A percentile compares a stretch with the other conserved stretches of the same genome.
Conservation (phyloP, 441 rosid genomes). For the Populus hybrid region DNA sequence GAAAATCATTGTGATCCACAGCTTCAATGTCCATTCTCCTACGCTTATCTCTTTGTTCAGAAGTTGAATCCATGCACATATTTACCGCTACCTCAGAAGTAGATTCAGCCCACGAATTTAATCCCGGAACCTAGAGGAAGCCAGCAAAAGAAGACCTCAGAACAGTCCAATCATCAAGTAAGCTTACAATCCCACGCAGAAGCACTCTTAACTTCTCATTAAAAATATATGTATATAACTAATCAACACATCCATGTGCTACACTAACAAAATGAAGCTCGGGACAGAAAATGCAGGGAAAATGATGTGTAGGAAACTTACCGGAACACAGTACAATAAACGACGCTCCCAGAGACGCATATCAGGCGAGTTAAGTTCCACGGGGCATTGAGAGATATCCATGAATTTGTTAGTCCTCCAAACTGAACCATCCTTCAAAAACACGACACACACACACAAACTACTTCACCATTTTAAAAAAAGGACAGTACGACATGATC, state of each 20-base stretch:
- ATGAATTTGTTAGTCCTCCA: slow-evolving; percentile 89
- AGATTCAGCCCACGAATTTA: slow-evolving; percentile 72
- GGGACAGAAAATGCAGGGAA: neutral
- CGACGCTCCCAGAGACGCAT: slow-evolving; percentile 81
- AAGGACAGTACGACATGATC: too few species aligned
- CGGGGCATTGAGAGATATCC: slow-evolving; percentile 57
- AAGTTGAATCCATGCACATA: slow-evolving; percentile 27
- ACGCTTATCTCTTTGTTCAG: slow-evolving; percentile 72
- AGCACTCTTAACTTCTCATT: neutral
- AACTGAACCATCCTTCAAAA: slow-evolving; percentile 52
- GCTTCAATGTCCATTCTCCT: slow-evolving; percentile 57
- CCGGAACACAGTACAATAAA: slow-evolving; percentile 75
- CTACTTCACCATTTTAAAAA: neutral
- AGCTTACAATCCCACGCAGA: neutral
- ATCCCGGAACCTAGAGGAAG: slow-evolving; percentile 64
- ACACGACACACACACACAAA: neutral
- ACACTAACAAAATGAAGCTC: neutral
- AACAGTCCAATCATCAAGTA: slow-evolving; percentile 1
- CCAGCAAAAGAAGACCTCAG: neutral
- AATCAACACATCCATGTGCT: neutral
- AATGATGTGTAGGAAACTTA: slow-evolving; percentile 24
- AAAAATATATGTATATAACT: neutral
- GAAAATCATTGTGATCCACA: slow-evolving; percentile 41
- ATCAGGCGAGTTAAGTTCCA: slow-evolving; percentile 42
- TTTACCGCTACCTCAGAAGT: slow-evolving; percentile 31